Evolutionary conservation across 2,329 filamentous ascomycete genomes (phyloP).

Genomic region (Beauveria brongniartii): DNA sequence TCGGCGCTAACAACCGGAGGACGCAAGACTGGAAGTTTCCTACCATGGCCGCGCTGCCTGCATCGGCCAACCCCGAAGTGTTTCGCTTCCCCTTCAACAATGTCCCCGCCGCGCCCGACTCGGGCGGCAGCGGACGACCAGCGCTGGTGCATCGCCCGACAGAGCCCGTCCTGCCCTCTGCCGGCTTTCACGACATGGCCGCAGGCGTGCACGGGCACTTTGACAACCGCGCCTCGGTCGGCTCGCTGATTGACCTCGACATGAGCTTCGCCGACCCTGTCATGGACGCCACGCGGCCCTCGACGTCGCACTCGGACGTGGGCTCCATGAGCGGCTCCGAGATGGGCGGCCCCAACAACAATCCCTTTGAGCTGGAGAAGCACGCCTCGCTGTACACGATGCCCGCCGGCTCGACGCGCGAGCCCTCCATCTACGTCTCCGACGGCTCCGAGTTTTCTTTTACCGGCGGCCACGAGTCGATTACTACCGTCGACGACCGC

Average conservation of each 20-base stretch:
- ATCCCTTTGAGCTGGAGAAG: slow-evolving; percentile 57
- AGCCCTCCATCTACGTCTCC: slow-evolving; percentile 53
- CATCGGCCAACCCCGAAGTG: slow-evolving; percentile 44
- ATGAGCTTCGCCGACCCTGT: slow-evolving; percentile 45
- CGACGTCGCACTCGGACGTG: slow-evolving; percentile 52
- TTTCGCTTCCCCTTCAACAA: slow-evolving; percentile 42
- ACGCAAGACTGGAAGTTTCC: slow-evolving; percentile 54
- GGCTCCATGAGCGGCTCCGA: slow-evolving; percentile 49
- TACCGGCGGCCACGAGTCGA: slow-evolving; percentile 21
- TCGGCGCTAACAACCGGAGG: slow-evolving; percentile 38
- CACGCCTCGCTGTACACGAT: slow-evolving; percentile 48
- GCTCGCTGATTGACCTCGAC: slow-evolving; percentile 46
- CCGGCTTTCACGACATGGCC: slow-evolving; percentile 34
- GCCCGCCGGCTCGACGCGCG: slow-evolving; percentile 32
- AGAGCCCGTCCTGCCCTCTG: slow-evolving; percentile 38
- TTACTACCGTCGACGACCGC: slow-evolving; percentile 9
- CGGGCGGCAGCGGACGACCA: slow-evolving; percentile 27
- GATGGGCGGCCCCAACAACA: slow-evolving; percentile 41
- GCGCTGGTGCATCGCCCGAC: slow-evolving; percentile 42
- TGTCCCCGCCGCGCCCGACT: slow-evolving; percentile 7
- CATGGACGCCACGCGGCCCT: slow-evolving; percentile 44
- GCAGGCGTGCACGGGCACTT: slow-evolving; percentile 24
- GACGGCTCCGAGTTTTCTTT: slow-evolving; percentile 47
- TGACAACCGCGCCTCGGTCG: slow-evolving; percentile 34
- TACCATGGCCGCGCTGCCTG: slow-evolving; percentile 39